phyloP scores from a whole-genome alignment of 176 grass and related monocot genomes.

The Metroxylon sagu region DNA sequence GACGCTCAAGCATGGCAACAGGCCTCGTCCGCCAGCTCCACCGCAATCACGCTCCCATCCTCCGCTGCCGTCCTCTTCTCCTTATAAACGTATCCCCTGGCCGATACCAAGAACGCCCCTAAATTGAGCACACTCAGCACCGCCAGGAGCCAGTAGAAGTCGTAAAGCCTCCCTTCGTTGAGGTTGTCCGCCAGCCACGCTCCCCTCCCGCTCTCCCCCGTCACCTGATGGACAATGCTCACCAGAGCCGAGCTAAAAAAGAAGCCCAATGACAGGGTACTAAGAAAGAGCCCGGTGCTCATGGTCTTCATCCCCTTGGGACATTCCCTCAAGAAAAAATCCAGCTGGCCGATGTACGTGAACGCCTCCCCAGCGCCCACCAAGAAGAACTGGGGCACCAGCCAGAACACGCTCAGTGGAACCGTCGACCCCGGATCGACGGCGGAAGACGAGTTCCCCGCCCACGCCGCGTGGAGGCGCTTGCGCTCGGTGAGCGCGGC shows the following conservation, averaged over 20 bases:
- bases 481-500: slow-evolving; percentile 41
- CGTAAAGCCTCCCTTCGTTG: slow-evolving; percentile 58
- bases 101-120: slow-evolving; percentile 29
- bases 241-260: slow-evolving; percentile 85
- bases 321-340: slow-evolving; percentile 88
- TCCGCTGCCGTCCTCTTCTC: slow-evolving; percentile 52
- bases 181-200: slow-evolving; percentile 77
- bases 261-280: slow-evolving; percentile 77
- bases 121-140: slow-evolving; percentile 50
- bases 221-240: slow-evolving; percentile 60
- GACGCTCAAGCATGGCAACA: slow-evolving; percentile 6
- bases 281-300: slow-evolving; percentile 93
- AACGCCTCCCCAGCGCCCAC: slow-evolving; percentile 88
- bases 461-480: slow-evolving; percentile 14
- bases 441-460: not conserved
- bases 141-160: slow-evolving; percentile 91
- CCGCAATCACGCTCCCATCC: slow-evolving; percentile 20
- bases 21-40: slow-evolving; percentile 67
- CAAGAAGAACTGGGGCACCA: slow-evolving; percentile 86
- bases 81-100: slow-evolving; percentile 76
- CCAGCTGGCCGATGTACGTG: slow-evolving; percentile 94
- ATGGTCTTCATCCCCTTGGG: slow-evolving; percentile 99
- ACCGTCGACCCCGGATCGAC: not conserved
- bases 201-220: slow-evolving; percentile 19
- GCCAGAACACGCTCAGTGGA: slow-evolving; percentile 58